Conservation (phyloP, 306 rosid species). For the Quillaja saponaria region DNA sequence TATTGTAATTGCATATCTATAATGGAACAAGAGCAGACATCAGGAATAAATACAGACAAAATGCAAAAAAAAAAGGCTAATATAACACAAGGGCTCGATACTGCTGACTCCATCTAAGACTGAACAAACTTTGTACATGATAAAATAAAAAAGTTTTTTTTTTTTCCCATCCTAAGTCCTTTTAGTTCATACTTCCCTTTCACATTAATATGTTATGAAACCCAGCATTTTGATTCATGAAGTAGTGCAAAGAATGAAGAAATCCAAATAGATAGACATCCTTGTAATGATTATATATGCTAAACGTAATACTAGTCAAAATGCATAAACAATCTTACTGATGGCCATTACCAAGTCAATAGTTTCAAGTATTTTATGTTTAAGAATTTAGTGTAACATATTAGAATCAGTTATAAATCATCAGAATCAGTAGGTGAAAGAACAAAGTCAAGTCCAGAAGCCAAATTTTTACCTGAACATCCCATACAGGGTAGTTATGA, state of each 20-base stretch:
- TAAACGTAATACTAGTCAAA: too few species aligned
- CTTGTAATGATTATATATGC: too few species aligned
- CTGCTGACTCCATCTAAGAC: not conserved
- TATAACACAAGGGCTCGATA: not conserved
- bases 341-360: not conserved
- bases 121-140: not conserved
- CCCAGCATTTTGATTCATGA: not conserved
- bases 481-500: slow-evolving; percentile 99
- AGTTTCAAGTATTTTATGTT: too few species aligned
- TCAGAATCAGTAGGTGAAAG: slow-evolving; percentile 14
- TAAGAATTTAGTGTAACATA: too few species aligned
- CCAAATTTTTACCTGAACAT: slow-evolving; percentile 72
- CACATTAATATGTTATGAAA: slow-evolving; percentile 14
- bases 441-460: slow-evolving; percentile 21
- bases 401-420: not conserved
- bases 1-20: not conserved
- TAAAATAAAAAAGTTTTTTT: not conserved
- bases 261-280: too few species aligned
- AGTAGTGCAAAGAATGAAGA: not conserved
- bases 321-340: not conserved
- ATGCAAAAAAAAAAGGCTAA: not conserved
- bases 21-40: not conserved
- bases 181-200: slow-evolving; percentile 1
- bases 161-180: slow-evolving; percentile 9
- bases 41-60: not conserved